Base-by-base conservation (phyloP, 1,284 basidiomycete genomes). In the Boletus austroedulis region DNA sequence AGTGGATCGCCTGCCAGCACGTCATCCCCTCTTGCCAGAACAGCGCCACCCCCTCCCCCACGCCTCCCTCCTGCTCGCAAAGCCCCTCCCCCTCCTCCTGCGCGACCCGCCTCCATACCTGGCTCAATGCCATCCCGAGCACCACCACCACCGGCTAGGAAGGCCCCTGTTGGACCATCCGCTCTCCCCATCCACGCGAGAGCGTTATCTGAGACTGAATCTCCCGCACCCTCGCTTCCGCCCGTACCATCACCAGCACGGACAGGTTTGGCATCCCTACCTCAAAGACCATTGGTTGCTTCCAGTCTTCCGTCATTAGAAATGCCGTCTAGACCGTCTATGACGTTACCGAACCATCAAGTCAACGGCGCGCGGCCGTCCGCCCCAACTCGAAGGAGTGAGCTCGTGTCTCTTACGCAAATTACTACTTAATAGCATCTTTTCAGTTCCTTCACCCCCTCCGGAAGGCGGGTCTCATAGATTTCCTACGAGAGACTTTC, bases 401-500 rank as follows among this genome's bases (percentile, higher is more conserved):
- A 69, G 80, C 67, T 28, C 21, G 24, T 23, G 0, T 55, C 55
- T 34, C 53, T 34, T 12, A 36, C 8, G 0, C 17, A n/a, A 50
- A 21, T 26, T n/a, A 41, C 55, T 62, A n/a, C n/a, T n/a, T n/a
- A 34, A 61, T 23, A 29, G 19, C 8, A 26, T 24, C 56, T 62
- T 64, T 58, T 6, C 59, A 92, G 90, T 91, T 57, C 87, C 88
- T 40, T 84, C 87, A 6, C 90, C 90, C 34, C 89, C 90, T 26
- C 83, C 88, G 1, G 83, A 79, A 57, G 81, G 80, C 48, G 89
- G 89, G 19, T 68, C 78, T 28, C 86, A 90, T 66, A 84, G 78
- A 23, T 92, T 91, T 67, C 87, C 88, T 15, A 80, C 84, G 19
- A 75, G 77, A 23, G 87, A 85, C 51, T 91, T 92, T 70, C 90